Evolutionary conservation across 2,329 filamentous ascomycete genomes (phyloP).

Genomic region (Lasiodiplodia sp.): DNA sequence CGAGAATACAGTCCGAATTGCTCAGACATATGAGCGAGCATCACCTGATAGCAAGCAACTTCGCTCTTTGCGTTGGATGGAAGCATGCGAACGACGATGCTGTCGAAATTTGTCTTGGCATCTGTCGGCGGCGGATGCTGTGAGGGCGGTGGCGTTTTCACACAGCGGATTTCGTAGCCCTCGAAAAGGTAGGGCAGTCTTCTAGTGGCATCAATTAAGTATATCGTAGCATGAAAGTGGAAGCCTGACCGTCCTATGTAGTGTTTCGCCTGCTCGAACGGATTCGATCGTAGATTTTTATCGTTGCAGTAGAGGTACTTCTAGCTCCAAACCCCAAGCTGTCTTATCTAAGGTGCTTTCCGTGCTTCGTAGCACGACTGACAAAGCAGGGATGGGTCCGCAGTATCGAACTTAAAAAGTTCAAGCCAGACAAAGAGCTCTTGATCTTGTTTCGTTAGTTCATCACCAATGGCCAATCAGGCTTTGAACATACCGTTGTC

Average conservation of each 20-base stretch:
- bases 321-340: not conserved
- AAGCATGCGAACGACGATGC: too few relatives aligned
- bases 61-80: too few relatives aligned
- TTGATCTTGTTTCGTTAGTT: too few relatives aligned
- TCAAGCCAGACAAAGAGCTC: too few relatives aligned
- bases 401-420: too few relatives aligned
- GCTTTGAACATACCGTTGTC: not conserved
- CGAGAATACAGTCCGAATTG: too few relatives aligned
- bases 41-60: too few relatives aligned
- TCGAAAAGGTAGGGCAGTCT: not conserved
- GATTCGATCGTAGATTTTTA: not conserved
- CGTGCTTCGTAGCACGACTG: not conserved
- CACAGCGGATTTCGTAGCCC: not conserved
- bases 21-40: too few relatives aligned
- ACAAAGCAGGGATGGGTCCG: not conserved
- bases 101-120: too few relatives aligned
- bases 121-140: not conserved
- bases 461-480: too few relatives aligned
- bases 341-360: not conserved
- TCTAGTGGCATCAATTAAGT: not conserved
- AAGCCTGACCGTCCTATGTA: too few relatives aligned
- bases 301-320: not conserved
- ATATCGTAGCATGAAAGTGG: not conserved
- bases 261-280: slow-evolving; percentile 1
- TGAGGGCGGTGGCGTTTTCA: not conserved